A percentile compares a stretch with the other conserved stretches of the same genome.
These are phyloP conservation scores for Penicillium pancosmium DNA, from an alignment of 495 filamentous ascomycete species.

Conservation along the genomic window DNA sequence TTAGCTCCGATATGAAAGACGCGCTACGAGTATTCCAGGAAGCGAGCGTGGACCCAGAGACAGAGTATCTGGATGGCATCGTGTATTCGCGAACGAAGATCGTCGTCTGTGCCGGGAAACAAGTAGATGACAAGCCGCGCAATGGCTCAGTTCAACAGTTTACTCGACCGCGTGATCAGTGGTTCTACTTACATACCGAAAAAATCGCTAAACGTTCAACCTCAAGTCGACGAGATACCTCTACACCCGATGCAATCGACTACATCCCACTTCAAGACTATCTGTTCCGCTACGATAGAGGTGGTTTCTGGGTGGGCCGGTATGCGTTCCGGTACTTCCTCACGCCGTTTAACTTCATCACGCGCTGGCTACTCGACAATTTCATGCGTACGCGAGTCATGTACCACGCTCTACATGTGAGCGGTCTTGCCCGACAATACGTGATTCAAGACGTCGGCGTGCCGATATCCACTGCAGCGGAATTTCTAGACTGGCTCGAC, in stretches of 20 bases:
- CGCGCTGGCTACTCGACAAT: conserved; percentile 53
- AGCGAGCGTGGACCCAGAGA: conserved; percentile 30
- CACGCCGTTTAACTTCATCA: conserved; percentile 56
- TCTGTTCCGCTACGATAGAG: conserved; percentile 66
- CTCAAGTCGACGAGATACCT: background rate
- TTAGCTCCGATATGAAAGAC: conserved; percentile 37
- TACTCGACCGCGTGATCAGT: conserved; percentile 53
- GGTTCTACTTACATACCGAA: conserved; percentile 61
- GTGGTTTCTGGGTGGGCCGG: conserved; percentile 59
- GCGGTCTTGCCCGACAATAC: conserved; percentile 46
- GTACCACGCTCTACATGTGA: conserved; percentile 58
- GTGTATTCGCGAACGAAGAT: conserved; percentile 46
- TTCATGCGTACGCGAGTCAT: conserved; percentile 59
- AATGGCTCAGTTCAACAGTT: conserved; percentile 39
- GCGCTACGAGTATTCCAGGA: conserved; percentile 42
- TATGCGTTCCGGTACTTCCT: conserved; percentile 58
- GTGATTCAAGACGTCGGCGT: conserved; percentile 63
- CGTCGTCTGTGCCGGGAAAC: conserved; percentile 51
- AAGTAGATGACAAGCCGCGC: conserved; percentile 14
- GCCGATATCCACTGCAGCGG: conserved; percentile 44
- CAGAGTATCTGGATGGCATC: conserved; percentile 61
- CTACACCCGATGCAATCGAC: conserved; percentile 30
- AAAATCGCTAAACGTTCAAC: conserved; percentile 12
- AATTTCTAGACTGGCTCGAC: conserved; percentile 53
- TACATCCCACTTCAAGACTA: conserved; percentile 60